phyloP scores from a whole-genome alignment of 805 yeast genomes.

The Lachancea fermentati region DNA sequence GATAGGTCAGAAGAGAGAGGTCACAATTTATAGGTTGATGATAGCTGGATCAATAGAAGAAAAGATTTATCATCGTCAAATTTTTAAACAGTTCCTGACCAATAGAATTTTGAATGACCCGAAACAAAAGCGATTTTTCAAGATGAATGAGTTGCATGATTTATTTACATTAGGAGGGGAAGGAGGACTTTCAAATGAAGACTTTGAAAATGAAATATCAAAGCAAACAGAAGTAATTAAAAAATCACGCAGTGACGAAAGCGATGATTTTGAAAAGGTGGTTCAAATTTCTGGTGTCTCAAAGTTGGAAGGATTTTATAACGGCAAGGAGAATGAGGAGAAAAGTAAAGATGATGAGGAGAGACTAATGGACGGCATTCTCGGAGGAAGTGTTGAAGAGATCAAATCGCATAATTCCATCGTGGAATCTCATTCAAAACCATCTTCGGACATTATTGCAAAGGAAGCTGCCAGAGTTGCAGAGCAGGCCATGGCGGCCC shows the following conservation, averaged over 20 bases:
- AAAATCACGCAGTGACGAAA: constrained; percentile 34
- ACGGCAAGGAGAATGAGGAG: constrained; percentile 41
- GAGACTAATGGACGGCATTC: constrained; percentile 67
- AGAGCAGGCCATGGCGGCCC: constrained; percentile 46
- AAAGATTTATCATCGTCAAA: constrained; percentile 93
- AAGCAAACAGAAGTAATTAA: constrained; percentile 43
- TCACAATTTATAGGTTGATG: constrained; percentile 84
- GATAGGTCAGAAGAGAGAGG: constrained; percentile 89
- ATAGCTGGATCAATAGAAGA: constrained; percentile 95
- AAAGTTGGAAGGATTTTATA: constrained; percentile 58
- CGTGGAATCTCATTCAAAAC: constrained; percentile 42
- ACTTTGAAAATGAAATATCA: constrained; percentile 49
- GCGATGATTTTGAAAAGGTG: constrained; percentile 65
- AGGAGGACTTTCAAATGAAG: constrained; percentile 37
- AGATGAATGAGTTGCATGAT: constrained; percentile 86
- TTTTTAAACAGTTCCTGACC: constrained; percentile 88
- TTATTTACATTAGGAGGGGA: constrained; percentile 76
- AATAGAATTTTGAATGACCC: constrained; percentile 95
- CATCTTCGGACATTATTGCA: constrained; percentile 39
- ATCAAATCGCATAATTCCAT: constrained; percentile 76
- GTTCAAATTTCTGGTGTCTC: constrained; percentile 68
- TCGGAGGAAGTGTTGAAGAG: constrained; percentile 67
- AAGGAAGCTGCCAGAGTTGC: constrained; percentile 57
- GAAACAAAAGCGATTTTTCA: constrained; percentile 87
- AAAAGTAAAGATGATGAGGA: constrained; percentile 45